Evolutionary conservation across 2,329 filamentous ascomycete species (phyloP), one percentile per base, ranked within the genome.

Genomic region (Colletotrichum euphorbiae): DNA sequence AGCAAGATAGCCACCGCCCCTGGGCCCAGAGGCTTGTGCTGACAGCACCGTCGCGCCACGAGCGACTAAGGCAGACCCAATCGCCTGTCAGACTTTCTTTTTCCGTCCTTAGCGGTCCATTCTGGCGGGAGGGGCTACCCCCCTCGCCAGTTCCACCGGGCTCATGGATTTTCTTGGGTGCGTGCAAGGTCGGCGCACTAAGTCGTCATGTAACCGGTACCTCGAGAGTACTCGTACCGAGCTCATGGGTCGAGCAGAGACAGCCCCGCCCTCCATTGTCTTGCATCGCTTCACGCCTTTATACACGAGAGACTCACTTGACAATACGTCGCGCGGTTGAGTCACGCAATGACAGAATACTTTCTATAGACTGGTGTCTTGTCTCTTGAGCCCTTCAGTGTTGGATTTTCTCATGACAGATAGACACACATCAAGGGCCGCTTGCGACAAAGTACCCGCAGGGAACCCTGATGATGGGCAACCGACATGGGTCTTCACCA

Each of bases 91-190:
- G 55, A 58, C 55, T 69, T 71, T 58, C 67, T 70, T 71, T 68
- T 71, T 71, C 63, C 67, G 67, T 69, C 33, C 57, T 61, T 71
- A 71, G 69, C 69, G 69, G 67, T 63, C 69, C 69, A 51, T 67
- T 38, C 67, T 63, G 67, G 67, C 69, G 69, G 69, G 67, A 69
- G 67, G 67, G 67, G 62, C 62, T 56, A 56, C 45, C 62, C 59
- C 59, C 62, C 64, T 52, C 52, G 9, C 43, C 46, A 54, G 65
- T 59, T 50, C 65, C 65, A 65, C 60, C 60, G 33, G 60, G 38
- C 65, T 68, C 60, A 65, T 58, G 65, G 65, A 50, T 68, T 52
- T 24, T 50, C 40, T 68, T 64, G 45, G 50, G 54, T 54, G 65
- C 28, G 57, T 52, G 59, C 38, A 36, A 28, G 54, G 50, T 33